These are phyloP conservation scores for Thamnidium elegans DNA, from an alignment of 192 early-diverging fungal species.

Conservation along the genomic window DNA sequence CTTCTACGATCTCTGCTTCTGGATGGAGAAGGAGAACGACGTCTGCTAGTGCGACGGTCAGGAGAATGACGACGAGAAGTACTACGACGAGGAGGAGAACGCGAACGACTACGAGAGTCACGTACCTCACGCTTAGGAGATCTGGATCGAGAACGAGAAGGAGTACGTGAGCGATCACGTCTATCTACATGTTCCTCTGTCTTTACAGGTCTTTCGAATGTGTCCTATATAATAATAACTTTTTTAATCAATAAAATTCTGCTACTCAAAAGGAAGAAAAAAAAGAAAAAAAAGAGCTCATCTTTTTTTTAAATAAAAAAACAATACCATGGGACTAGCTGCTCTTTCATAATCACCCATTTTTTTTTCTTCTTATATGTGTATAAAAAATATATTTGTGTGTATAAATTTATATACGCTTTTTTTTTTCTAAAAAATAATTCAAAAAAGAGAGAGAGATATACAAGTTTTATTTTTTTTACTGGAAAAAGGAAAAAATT, in stretches of 20 bases:
- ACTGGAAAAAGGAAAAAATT: too few relatives aligned
- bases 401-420: too few relatives aligned
- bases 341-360: constrained; percentile 2
- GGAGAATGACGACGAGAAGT: constrained; percentile 14
- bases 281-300: neutral
- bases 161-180: constrained; percentile 11
- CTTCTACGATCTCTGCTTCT: constrained; percentile 25
- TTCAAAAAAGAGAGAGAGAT: too few relatives aligned
- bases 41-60: constrained; percentile 19
- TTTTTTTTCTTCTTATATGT: neutral
- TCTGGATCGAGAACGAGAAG: constrained; percentile 20
- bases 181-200: neutral
- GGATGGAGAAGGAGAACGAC: constrained; percentile 26
- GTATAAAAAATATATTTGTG: neutral
- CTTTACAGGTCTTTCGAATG: neutral
- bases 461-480: too few relatives aligned
- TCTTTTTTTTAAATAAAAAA: neutral
- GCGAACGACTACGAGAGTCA: constrained; percentile 16
- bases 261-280: neutral
- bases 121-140: constrained; percentile 16
- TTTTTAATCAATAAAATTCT: too few relatives aligned
- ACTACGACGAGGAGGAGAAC: constrained; percentile 18
- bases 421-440: too few relatives aligned
- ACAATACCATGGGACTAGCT: constrained; percentile 1
- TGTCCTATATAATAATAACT: constrained; percentile 1